Evolutionary conservation across 768 basidiomycete species (phyloP), one percentile per base, ranked within the genome.

Genomic region (Suillus bovinus): DNA sequence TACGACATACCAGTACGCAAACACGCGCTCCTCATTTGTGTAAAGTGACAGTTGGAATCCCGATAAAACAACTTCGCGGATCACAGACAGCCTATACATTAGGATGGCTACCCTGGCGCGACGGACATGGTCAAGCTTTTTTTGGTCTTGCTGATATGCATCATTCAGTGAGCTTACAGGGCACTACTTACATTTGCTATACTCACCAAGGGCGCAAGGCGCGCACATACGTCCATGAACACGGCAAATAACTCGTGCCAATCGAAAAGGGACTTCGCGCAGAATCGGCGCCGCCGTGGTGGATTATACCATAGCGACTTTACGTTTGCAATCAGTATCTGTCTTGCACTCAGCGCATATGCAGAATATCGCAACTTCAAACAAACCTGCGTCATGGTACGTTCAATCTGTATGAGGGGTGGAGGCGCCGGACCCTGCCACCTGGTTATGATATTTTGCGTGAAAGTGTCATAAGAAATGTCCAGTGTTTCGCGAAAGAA

Each of bases 11-110:
- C 90, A 93, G 73, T 93, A 93, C 3, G 91, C 88, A 64, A 91
- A 84, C 0, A 88, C 78, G 38, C 78, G 82, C 69, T 94, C 93
- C 47, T 89, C 83, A 1, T 80, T 72, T 24, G 84, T 78, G 67
- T 93, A 91, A 8, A 94, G 72, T 50, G 90, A 88, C 24, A 93
- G 73, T 71, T 93, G 90, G 64, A 91, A 89, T 2, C 90, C 93
- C 2, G 90, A 87, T 49, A 88, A 77, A 5, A 93, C 72, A 16
- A 94, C 79, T 65, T 94, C 90, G 42, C 85, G 82, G 4, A 90
- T 79, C 11, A 81, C 74, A 5, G 82, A 76, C 20, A 91, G 72
- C 49, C 90, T 82, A 80, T 86, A 86, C n/a, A 83, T 60, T 5
- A 87, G 74, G 4, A 85, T 80, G 0, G 78, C 79, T 7, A 78